Base-by-base conservation (phyloP, 306 rosid genomes). In the Prunus mume region DNA sequence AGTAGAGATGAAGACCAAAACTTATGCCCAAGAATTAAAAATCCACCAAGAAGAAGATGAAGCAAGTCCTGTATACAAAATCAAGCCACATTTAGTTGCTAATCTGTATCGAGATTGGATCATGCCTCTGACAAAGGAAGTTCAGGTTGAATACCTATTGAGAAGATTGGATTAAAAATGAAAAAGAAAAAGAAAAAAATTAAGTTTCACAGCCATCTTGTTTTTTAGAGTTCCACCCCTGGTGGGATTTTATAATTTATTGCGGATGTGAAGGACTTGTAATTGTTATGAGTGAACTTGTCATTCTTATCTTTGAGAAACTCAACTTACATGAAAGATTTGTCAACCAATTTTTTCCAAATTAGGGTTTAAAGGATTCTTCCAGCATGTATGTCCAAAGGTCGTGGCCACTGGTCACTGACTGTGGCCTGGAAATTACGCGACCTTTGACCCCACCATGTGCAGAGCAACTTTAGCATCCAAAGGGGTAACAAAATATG, bases 61-160 rank as follows among this genome's bases (percentile, higher is more conserved):
- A 47, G 76, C 65, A 13, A 52, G 66, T 60, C 80, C 84, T 3
- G 83, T 22, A 12, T 85, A 83, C 28, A 85, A 83, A 78, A 89
- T 89, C 71, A 83, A 81, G n/a, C 88, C 90, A 32, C 55, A 58
- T 56, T 68, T 85, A 45, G 71, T 85, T 81, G 89, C 81, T 11
- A 32, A 58, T 77, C 79, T 89, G 45, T 86, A 85, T 81, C 85
- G 68, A 60, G 78, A 87, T 22, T 79, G 81, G 90, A 80, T 89
- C 75, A 81, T 89, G 85, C 93, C 90, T 76, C 83, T 86, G 63
- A 89, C 90, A 38, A 89, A 86, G 84, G 82, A 86, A 69, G 89
- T 89, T 56, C 87, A 89, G 55, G 79, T 89, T 34, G 87, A 86
- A 27, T 86, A 89, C 80, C 79, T 89, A 28, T 43, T 89, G 82